Conservation (phyloP, 208 protist species). For the Trypanosoma vivax region DNA sequence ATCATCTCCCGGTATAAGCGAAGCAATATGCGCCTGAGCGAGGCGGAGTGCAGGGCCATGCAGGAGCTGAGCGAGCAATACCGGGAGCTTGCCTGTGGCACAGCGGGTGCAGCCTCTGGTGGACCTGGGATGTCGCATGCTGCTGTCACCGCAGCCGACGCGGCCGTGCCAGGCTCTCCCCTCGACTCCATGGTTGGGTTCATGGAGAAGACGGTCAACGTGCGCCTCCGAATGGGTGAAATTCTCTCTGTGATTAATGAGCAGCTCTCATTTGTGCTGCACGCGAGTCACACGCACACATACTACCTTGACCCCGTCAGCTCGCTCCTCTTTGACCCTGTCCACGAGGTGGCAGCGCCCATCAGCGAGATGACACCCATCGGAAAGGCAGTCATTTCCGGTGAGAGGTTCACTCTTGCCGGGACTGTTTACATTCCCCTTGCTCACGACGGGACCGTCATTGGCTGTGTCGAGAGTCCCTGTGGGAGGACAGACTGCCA, state of each 20-base stretch:
- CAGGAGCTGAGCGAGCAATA: not conserved
- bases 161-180: no score
- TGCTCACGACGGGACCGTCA: constrained; percentile 21
- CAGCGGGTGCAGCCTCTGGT: no score
- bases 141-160: no score
- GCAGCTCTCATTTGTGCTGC: no score
- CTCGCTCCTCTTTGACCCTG: constrained; percentile 38
- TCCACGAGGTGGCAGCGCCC: constrained; percentile 37
- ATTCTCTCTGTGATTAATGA: no score
- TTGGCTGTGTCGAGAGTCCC: constrained; percentile 57
- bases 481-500: constrained; percentile 13
- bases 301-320: constrained; percentile 44
- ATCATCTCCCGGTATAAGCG: constrained; percentile 14
- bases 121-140: no score
- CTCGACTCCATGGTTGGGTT: no score
- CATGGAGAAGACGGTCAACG: no score
- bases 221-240: no score
- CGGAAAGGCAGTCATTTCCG: constrained; percentile 35
- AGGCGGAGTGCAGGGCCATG: constrained; percentile 5
- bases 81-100: not conserved
- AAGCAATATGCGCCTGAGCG: constrained; percentile 3
- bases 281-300: no score
- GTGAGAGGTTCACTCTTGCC: constrained; percentile 26
- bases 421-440: constrained; percentile 64
- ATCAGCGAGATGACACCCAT: constrained; percentile 39